Base-by-base conservation (phyloP, 176 grass and related monocot genomes). In the Oryza meyeriana region DNA sequence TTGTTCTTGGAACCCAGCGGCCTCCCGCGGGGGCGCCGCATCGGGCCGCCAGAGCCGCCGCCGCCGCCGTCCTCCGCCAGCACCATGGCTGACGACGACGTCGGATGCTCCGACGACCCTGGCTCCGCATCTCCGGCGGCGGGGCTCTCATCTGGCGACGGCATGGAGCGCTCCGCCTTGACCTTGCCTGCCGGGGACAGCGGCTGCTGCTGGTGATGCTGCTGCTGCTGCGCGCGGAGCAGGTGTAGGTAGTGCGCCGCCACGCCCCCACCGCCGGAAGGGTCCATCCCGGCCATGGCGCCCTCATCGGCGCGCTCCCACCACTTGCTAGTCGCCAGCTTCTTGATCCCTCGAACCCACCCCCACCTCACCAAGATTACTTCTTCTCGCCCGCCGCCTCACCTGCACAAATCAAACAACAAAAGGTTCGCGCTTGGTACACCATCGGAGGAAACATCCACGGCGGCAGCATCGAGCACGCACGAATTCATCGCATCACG, bases 1-100 rank as follows among this genome's bases (percentile, higher is more conserved):
- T 94, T 94, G 91, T 95, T 99, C 85, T 94, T 99, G 12, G 97
- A 95, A 12, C 93, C 97, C 3, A 78, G 20, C 17, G 93, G 97
- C 42, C 97, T 86, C 17, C 97, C 97, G 0, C 97, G 88, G 2
- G 80, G 91, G 70, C 90, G 81, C n/a, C 91, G 83, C 55, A 64
- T 35, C 32, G 73, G 66, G 11, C 83, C 87, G 4, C 64, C 93
- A 1, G 94, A 71, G 0, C 72, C 83, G 2, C 39, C 52, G 41
- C 40, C 63, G 34, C 44, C 18, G 18, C 18, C 20, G 35, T 64
- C 81, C 1, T 80, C 91, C 3, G 65, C 83, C 2, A 67, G 66
- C 9, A 83, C 77, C 50, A 89, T 79, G 20, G 85, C 74, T 6
- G 35, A 4, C 1, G 92, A 89, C 24, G 79, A 76, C 55, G 93